Base-by-base conservation (phyloP, 1,139 yeast species). In the Nadsonia commutata region DNA sequence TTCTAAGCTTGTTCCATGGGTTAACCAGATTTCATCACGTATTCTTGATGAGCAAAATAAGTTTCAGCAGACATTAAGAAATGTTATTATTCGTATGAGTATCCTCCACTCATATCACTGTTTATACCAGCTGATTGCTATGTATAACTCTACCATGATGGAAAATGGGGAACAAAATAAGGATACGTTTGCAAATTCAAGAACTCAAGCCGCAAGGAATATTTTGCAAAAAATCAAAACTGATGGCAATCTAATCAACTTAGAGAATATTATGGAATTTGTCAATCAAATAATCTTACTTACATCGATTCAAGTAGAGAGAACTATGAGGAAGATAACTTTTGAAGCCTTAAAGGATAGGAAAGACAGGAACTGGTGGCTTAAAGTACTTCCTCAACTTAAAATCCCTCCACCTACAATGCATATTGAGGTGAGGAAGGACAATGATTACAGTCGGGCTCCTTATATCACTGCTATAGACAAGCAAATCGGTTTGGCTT, bases 1-100 rank as follows among this genome's bases (percentile, higher is more conserved):
- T 18, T 65, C 67, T 53, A 78, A 78, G 52, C 72, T 85, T 45
- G 67, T 84, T 3, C 74, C 85, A 0, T 86, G 96, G 95, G 68
- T 80, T 39, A 78, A 83, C 46, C 98, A 90, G 56, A 67, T 90
- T 40, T 70, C 84, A 3, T 84, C 97, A 46, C 59, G 88, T 19
- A 65, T 76, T 0, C 60, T 60, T 36, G 80, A 74, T 19, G 46
- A 52, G 40, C 27, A 37, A 36, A 39, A 42, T 23, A 42, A 49
- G 1, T 86, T 85, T 52, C 95, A 85, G 53, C 51, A 48, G 1
- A 57, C 72, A 0, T 62, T 90, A 37, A 70, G 70, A 38, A 50
- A 54, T 1, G 58, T 86, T 6, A 62, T 88, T 17, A 53, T 65
- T 2, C 59, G 67, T 3, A 59, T 85, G 20, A 71, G 84, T 43